Base-by-base conservation (phyloP, 805 yeast species). In the Teunomyces aglyptinius region DNA sequence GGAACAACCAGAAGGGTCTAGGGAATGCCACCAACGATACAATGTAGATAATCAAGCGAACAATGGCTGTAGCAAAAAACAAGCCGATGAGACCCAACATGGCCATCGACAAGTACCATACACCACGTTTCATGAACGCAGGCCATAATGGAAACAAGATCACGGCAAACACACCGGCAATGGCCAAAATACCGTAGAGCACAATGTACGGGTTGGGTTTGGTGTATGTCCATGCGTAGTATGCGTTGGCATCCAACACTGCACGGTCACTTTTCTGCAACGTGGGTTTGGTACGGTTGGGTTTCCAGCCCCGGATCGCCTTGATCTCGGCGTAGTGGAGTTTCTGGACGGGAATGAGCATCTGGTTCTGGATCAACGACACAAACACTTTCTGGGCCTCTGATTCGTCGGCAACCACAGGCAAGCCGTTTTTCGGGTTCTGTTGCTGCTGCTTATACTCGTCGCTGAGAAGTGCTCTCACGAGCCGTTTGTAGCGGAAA, bases 81-180 rank as follows among this genome's bases (percentile, higher is more conserved):
- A 80, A 70, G 4, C 82, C 90, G 38, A 94, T 73, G 31, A 92
- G 67, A 0, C 87, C 90, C 51, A 94, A 69, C 45, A 83, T 68
- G 6, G 80, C 86, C 75, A 92, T 80, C 28, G 96, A 86, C 45
- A 89, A 63, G 64, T 90, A 94, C 87, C 96, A 94, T 27, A 89
- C 96, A 36, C 94, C 95, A 46, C 77, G 76, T 63, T 96, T 84
- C 94, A 94, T 83, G 67, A 85, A 81, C 31, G 73, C 60, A 22
- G 99, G 99, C 99, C 99, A 94, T 59, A 94, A 76, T 52, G 98
- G 99, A 83, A 89, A 94, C 59, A 86, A 71, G 29, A 87, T 81
- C 26, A 85, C 62, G 1, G 80, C 73, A 54, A 86, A 81, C 3
- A 86, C 75, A 18, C 80, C 85, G 5, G 78, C 80, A 16, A 92